phyloP scores from a whole-genome alignment of 2,329 filamentous ascomycete genomes.

The Alternaria sp. region DNA sequence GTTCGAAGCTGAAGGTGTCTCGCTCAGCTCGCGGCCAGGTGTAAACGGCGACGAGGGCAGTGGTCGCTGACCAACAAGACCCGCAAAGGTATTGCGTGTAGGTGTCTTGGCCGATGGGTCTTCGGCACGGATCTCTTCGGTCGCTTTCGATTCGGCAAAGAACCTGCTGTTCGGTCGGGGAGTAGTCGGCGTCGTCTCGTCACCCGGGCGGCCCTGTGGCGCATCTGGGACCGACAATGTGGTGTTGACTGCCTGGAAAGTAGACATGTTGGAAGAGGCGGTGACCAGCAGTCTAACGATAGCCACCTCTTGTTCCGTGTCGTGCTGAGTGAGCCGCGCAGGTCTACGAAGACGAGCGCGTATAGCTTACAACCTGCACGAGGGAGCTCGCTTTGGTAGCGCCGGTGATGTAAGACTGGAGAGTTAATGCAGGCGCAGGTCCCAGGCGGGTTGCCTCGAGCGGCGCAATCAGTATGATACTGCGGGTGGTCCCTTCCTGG shows the following conservation, averaged over 20 bases:
- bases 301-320: conserved; percentile 7
- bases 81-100: conserved; percentile 62
- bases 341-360: conserved; percentile 11
- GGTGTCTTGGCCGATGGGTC: conserved; percentile 64
- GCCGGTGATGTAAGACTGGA: conserved; percentile 5
- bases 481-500: conserved; percentile 27
- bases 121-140: conserved; percentile 47
- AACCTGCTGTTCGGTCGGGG: conserved; percentile 55
- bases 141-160: conserved; percentile 47
- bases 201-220: conserved; percentile 54
- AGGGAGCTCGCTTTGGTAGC: conserved; percentile 2
- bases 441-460: conserved; percentile 4
- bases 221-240: conserved; percentile 54
- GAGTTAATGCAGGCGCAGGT: conserved; percentile 10
- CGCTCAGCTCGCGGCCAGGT: conserved; percentile 55
- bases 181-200: conserved; percentile 64
- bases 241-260: conserved; percentile 68
- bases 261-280: conserved; percentile 54
- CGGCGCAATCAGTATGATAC: conserved; percentile 21
- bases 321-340: conserved; percentile 16
- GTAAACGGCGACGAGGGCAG: conserved; percentile 53
- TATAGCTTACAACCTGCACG: conserved; percentile 5
- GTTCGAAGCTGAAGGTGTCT: conserved; percentile 42
- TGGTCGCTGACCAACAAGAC: conserved; percentile 55
- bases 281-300: neutral